A percentile compares a stretch with the other conserved stretches of the same genome.
phyloP scores from a whole-genome alignment of 192 early-diverging fungal species.

The Coemansia umbellata region DNA sequence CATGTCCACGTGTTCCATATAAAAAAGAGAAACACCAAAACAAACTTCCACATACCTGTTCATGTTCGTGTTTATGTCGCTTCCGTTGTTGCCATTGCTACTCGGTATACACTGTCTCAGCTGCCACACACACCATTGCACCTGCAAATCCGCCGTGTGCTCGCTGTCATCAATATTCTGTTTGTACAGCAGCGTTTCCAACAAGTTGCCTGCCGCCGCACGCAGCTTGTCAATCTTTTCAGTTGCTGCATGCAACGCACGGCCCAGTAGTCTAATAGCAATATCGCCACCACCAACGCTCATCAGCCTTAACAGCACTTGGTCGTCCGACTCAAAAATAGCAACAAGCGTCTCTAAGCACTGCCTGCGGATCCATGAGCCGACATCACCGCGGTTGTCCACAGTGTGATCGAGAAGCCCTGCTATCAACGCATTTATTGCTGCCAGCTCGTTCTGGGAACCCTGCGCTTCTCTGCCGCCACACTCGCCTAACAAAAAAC shows the following conservation, averaged over 20 bases:
- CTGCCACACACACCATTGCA: slow-evolving; percentile 7
- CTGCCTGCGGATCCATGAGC: slow-evolving; percentile 85
- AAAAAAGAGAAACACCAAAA: background rate
- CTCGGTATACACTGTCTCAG: slow-evolving; percentile 9
- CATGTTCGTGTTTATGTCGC: too few species aligned
- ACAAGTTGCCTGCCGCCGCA: slow-evolving; percentile 61
- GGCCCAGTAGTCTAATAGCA: slow-evolving; percentile 27
- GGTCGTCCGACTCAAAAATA: slow-evolving; percentile 36
- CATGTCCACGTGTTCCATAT: background rate
- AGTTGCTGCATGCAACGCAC: slow-evolving; percentile 69
- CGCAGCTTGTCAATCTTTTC: slow-evolving; percentile 93
- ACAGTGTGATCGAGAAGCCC: slow-evolving; percentile 81
- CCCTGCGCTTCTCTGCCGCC: background rate
- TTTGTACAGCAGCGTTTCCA: slow-evolving; percentile 45
- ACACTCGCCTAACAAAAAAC: background rate
- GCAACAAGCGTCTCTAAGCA: slow-evolving; percentile 58
- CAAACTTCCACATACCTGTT: background rate
- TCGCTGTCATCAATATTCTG: slow-evolving; percentile 1
- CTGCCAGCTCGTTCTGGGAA: slow-evolving; percentile 6
- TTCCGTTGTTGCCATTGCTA: too few species aligned
- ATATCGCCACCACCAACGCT: slow-evolving; percentile 26
- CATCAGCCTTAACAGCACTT: background rate
- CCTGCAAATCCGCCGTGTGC: background rate
- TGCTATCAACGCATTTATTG: slow-evolving; percentile 52
- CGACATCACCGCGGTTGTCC: slow-evolving; percentile 93